Percentiles rank a stretch among this genome's conserved stretches.
Evolutionary conservation across 495 filamentous ascomycete species (phyloP).

Genomic region (Xylaria cubensis): DNA sequence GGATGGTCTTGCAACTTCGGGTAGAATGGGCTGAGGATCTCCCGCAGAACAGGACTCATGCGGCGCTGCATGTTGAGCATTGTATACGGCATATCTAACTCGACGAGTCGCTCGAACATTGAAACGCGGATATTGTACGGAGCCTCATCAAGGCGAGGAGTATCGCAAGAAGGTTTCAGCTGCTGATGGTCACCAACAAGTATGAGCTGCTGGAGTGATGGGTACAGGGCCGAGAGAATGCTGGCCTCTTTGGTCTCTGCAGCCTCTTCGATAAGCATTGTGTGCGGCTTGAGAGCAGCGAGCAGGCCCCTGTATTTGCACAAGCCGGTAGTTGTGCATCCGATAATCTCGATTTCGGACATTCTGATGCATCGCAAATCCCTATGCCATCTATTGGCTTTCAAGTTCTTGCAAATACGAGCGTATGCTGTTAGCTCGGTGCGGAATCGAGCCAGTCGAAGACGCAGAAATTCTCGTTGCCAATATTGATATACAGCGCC

Average conservation of each 20-base stretch:
- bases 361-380: slow-evolving; percentile 41
- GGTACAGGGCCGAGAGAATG: slow-evolving; percentile 60
- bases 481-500: slow-evolving; percentile 51
- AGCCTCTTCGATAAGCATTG: slow-evolving; percentile 64
- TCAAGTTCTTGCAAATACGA: slow-evolving; percentile 42
- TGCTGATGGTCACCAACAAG: slow-evolving; percentile 65
- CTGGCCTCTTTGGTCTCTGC: slow-evolving; percentile 64
- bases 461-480: slow-evolving; percentile 42
- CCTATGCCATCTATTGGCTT: slow-evolving; percentile 40
- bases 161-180: slow-evolving; percentile 54
- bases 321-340: slow-evolving; percentile 73
- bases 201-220: slow-evolving; percentile 60
- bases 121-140: slow-evolving; percentile 63
- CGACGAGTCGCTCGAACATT: slow-evolving; percentile 69
- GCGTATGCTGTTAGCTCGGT: slow-evolving; percentile 37
- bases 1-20: slow-evolving; percentile 71
- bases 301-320: slow-evolving; percentile 84
- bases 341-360: slow-evolving; percentile 49
- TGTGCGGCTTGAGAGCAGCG: slow-evolving; percentile 68
- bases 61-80: slow-evolving; percentile 71
- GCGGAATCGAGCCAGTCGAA: slow-evolving; percentile 34
- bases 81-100: slow-evolving; percentile 68
- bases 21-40: slow-evolving; percentile 69
- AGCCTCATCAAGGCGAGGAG: slow-evolving; percentile 73
- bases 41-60: slow-evolving; percentile 73